A percentile compares a stretch with the other conserved stretches of the same genome.
These are phyloP conservation scores for Rubus parviflorus DNA, from an alignment of 306 rosid genomes.

Conservation along the genomic window DNA sequence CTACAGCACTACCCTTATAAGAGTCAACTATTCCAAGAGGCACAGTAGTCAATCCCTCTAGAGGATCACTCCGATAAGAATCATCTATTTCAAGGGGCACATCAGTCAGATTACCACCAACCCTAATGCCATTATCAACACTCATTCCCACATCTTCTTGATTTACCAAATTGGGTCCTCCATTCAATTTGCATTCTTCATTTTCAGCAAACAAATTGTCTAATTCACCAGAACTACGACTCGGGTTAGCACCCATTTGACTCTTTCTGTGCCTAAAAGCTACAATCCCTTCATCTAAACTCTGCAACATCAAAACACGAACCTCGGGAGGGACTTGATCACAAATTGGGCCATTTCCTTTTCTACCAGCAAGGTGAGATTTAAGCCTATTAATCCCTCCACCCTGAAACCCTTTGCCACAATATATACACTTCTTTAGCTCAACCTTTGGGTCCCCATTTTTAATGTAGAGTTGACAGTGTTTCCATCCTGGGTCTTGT, in stretches of 20 bases:
- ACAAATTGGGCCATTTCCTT: constrained; percentile 33
- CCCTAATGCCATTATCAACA: constrained; percentile 4
- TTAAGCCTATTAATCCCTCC: constrained; percentile 33
- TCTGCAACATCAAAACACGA: constrained; percentile 16
- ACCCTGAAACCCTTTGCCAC: constrained; percentile 38
- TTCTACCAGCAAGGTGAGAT: constrained; percentile 30
- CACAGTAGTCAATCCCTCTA: not conserved
- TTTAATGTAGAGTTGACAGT: constrained; percentile 24
- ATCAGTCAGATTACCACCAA: constrained; percentile 13
- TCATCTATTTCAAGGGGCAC: not conserved
- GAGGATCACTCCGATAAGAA: not conserved
- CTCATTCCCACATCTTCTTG: constrained; percentile 6
- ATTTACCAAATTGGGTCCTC: not conserved
- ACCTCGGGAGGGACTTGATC: constrained; percentile 24
- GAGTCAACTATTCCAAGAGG: not conserved
- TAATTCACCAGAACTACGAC: constrained; percentile 11
- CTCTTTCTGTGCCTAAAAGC: constrained; percentile 12
- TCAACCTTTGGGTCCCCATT: constrained; percentile 13
- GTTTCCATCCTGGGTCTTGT: constrained; percentile 38
- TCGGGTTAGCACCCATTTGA: not conserved
- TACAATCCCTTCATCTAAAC: constrained; percentile 10
- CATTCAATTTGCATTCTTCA: constrained; percentile 3
- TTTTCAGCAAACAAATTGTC: not conserved
- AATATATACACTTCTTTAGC: constrained; percentile 30
- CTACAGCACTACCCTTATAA: not conserved